phyloP scores from a whole-genome alignment of 202 grass and related monocot species.

The Elaeis oleifera region DNA sequence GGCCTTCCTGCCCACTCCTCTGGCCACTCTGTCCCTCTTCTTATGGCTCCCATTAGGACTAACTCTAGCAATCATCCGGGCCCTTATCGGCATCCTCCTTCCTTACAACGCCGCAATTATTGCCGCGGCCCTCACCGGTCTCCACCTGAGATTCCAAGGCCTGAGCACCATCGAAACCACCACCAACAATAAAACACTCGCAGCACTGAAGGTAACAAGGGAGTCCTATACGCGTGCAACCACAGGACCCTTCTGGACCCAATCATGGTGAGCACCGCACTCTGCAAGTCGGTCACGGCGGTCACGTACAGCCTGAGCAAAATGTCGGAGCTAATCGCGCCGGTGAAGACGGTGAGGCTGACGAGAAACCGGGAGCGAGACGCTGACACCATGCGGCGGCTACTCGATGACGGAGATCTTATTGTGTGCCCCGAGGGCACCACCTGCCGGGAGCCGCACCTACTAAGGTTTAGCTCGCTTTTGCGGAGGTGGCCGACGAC shows the following conservation, averaged over 20 bases:
- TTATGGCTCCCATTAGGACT: constrained; percentile 63
- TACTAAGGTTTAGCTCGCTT: constrained; percentile 16
- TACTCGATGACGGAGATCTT: constrained; percentile 17
- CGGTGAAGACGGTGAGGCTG: constrained; percentile 16
- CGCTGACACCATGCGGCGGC: constrained; percentile 5
- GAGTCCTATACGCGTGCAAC: constrained; percentile 48
- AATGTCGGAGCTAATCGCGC: constrained; percentile 13
- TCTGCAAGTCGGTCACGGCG: constrained; percentile 5
- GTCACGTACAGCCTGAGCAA: constrained; percentile 19
- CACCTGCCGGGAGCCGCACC: constrained; percentile 20
- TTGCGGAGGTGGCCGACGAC: constrained; percentile 14
- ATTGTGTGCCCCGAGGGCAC: constrained; percentile 19
- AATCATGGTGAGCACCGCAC: constrained; percentile 38
- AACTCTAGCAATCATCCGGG: constrained; percentile 43
- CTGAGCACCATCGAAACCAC: background rate
- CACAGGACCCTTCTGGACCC: constrained; percentile 65
- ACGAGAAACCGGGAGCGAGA: constrained; percentile 12
- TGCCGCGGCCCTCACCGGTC: constrained; percentile 28
- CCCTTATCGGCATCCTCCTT: constrained; percentile 42
- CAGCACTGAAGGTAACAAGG: background rate
- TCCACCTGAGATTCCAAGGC: constrained; percentile 36
- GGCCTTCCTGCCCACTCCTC: constrained; percentile 51
- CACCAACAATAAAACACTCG: too few species aligned
- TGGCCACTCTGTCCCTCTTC: constrained; percentile 46
- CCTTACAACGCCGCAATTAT: constrained; percentile 42